phyloP scores from a whole-genome alignment of 768 basidiomycete species.

The Leccinellum luteum region DNA sequence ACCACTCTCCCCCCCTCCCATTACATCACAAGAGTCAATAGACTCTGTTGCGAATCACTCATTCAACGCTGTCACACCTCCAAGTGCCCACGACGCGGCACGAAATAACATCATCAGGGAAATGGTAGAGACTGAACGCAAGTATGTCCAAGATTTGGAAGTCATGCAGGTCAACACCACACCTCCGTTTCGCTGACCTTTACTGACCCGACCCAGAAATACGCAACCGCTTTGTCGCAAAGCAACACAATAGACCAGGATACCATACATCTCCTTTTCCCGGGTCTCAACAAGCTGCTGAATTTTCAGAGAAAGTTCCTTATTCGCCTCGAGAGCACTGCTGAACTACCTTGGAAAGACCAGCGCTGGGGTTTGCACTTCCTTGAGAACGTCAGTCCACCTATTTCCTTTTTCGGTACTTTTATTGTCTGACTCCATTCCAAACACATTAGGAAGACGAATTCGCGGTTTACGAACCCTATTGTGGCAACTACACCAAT shows the following conservation, averaged over 20 bases:
- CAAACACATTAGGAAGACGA: slow-evolving; percentile 80
- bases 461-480: slow-evolving; percentile 94
- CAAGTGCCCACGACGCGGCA: slow-evolving; percentile 61
- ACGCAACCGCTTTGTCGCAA: slow-evolving; percentile 78
- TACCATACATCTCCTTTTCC: slow-evolving; percentile 93
- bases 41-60: slow-evolving; percentile 54
- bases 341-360: slow-evolving; percentile 77
- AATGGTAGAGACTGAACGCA: slow-evolving; percentile 91
- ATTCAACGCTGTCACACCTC: slow-evolving; percentile 38
- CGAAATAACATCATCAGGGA: slow-evolving; percentile 82
- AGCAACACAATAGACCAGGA: slow-evolving; percentile 88
- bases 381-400: slow-evolving; percentile 66
- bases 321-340: slow-evolving; percentile 83
- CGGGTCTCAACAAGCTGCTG: slow-evolving; percentile 88
- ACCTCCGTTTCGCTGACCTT: neutral
- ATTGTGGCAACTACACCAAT: slow-evolving; percentile 91
- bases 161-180: slow-evolving; percentile 78
- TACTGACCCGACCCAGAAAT: slow-evolving; percentile 58
- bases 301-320: slow-evolving; percentile 96
- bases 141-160: slow-evolving; percentile 95
- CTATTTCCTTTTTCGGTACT: slow-evolving; percentile 16
- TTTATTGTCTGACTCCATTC: slow-evolving; percentile 36
- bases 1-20: slow-evolving; percentile 55
- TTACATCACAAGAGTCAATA: slow-evolving; percentile 55
- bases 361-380: slow-evolving; percentile 89